These are phyloP conservation scores for Heterobasidion irregulare DNA, from an alignment of 1,284 basidiomycete genomes.

Conservation along the genomic window DNA sequence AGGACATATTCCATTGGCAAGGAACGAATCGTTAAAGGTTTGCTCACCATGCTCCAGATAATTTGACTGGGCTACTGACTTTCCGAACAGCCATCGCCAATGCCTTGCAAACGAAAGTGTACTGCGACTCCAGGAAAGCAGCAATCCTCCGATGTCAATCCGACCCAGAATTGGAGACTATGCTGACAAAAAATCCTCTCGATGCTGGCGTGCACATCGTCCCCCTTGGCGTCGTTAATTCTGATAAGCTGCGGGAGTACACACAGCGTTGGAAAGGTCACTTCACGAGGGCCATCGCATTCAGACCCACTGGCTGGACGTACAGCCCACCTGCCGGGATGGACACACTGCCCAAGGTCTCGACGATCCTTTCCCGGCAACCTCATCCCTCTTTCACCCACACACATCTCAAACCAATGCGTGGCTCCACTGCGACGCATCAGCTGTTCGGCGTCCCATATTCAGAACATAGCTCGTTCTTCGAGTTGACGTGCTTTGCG, in stretches of 20 bases:
- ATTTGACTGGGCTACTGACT: not conserved
- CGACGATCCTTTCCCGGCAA: conserved; percentile 55
- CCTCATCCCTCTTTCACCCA: conserved; percentile 62
- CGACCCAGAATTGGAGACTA: conserved; percentile 73
- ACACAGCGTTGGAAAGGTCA: conserved; percentile 66
- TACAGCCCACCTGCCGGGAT: conserved; percentile 66
- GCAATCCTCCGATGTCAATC: conserved; percentile 75
- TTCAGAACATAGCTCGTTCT: conserved; percentile 93
- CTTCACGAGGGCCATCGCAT: conserved; percentile 74
- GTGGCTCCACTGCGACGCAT: conserved; percentile 60
- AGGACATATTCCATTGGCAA: conserved; percentile 97
- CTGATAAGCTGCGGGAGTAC: conserved; percentile 76
- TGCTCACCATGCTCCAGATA: not conserved
- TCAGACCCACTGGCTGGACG: conserved; percentile 95
- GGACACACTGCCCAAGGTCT: conserved; percentile 53
- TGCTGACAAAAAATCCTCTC: conserved; percentile 74
- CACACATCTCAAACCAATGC: conserved; percentile 59
- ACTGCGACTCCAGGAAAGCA: conserved; percentile 80
- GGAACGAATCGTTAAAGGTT: conserved; percentile 93
- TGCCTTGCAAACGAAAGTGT: conserved; percentile 79
- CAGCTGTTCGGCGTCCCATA: conserved; percentile 90
- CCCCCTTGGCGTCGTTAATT: conserved; percentile 71
- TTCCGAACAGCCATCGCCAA: conserved; percentile 66
- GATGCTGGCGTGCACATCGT: conserved; percentile 83
- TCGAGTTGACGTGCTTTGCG: conserved; percentile 91